A percentile compares a stretch with the other conserved stretches of the same genome.
Evolutionary conservation across 2,329 filamentous ascomycete genomes (phyloP).

Genomic region (Xylariaceae sp.): DNA sequence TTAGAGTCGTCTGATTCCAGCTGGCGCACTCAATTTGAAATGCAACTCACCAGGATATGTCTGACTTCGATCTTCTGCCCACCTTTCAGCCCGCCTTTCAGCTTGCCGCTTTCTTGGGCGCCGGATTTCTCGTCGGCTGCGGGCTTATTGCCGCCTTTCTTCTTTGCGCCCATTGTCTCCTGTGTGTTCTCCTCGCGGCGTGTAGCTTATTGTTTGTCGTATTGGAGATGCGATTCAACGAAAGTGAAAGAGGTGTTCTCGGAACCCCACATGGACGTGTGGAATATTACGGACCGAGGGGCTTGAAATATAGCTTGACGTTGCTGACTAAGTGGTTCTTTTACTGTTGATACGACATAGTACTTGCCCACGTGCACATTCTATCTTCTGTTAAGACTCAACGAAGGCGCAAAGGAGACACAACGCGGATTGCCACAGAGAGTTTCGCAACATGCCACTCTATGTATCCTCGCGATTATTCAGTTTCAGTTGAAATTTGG

Average conservation of each 20-base stretch:
- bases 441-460: too few species aligned
- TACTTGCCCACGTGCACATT: too few species aligned
- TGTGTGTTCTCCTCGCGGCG: not conserved
- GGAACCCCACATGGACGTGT: not conserved
- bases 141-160: conserved; percentile 23
- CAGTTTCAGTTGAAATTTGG: too few species aligned
- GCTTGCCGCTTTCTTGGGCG: conserved; percentile 17
- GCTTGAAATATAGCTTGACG: not conserved
- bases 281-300: not conserved
- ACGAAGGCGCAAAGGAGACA: too few species aligned
- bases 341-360: too few species aligned
- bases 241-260: not conserved
- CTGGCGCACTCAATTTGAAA: not conserved
- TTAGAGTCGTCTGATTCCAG: not conserved
- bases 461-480: too few species aligned
- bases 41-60: conserved; percentile 20
- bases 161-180: conserved; percentile 24
- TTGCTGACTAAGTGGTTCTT: too few species aligned
- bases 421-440: too few species aligned
- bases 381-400: too few species aligned
- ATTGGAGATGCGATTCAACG: not conserved
- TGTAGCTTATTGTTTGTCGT: not conserved
- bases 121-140: conserved; percentile 19
- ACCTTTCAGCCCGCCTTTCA: conserved; percentile 19
- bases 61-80: conserved; percentile 19